These are phyloP conservation scores for Euphrasia arctica DNA, from an alignment of 305 asterid species.

Conservation along the genomic window DNA sequence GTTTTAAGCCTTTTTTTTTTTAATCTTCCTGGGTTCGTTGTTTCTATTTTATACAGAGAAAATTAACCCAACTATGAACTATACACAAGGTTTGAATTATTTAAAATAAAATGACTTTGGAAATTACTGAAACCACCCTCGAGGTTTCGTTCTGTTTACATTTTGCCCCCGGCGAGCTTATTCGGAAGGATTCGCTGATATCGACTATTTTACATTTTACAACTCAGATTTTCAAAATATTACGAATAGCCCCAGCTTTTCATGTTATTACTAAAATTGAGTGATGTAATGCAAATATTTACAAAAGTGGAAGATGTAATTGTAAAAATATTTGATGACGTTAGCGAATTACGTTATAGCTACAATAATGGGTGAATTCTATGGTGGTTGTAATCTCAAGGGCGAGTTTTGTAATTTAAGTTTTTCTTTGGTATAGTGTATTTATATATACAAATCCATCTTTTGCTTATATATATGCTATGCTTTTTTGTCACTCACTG, in stretches of 20 bases:
- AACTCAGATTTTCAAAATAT: not conserved
- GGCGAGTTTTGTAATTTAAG: too few species aligned
- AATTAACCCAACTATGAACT: not conserved
- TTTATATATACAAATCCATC: slow-evolving; percentile 16
- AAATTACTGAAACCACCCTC: not conserved
- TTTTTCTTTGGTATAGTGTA: not conserved
- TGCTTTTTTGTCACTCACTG: slow-evolving; percentile 24
- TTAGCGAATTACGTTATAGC: too few species aligned
- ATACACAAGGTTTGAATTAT: not conserved
- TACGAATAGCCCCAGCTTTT: not conserved
- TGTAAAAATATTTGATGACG: not conserved
- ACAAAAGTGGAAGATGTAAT: not conserved
- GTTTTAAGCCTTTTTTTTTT: slow-evolving; percentile 3
- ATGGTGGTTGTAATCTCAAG: too few species aligned
- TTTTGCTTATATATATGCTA: slow-evolving; percentile 15
- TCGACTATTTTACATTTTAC: not conserved
- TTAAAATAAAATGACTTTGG: not conserved
- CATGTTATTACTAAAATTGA: not conserved
- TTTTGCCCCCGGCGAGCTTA: not conserved
- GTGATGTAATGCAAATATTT: not conserved
- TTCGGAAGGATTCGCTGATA: not conserved
- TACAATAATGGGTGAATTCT: too few species aligned
- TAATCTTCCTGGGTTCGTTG: slow-evolving; percentile 6
- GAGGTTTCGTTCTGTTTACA: not conserved
- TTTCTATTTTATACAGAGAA: not conserved